phyloP scores from a whole-genome alignment of 345 rosid species.

The Citrus mangshanensis region DNA sequence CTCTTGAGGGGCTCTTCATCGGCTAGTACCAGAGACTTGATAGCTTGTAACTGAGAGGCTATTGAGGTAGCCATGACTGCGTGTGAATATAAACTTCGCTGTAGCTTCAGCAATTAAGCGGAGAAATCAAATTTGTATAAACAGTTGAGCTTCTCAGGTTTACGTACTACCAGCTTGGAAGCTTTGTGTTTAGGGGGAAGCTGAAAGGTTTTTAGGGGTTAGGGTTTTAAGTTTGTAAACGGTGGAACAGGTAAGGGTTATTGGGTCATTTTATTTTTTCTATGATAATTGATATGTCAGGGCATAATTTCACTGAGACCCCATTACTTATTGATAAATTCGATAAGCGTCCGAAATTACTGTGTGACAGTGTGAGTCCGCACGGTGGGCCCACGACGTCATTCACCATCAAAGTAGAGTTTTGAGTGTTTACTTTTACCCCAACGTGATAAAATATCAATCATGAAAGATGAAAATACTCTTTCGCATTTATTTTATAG shows the following conservation, averaged over 20 bases:
- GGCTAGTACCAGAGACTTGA: slow-evolving; percentile 46
- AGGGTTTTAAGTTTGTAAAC: background rate
- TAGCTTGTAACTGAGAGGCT: slow-evolving; percentile 62
- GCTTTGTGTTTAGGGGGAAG: background rate
- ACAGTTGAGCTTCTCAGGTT: background rate
- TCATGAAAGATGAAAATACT: no score
- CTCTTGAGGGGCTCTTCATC: slow-evolving; percentile 53
- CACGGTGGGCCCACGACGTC: no score
- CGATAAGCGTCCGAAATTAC: no score
- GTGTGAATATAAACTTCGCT: background rate
- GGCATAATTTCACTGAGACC: no score
- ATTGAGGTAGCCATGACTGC: slow-evolving; percentile 51
- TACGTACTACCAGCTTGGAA: no score
- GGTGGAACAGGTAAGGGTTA: background rate
- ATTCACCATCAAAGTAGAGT: no score
- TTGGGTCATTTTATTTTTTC: background rate
- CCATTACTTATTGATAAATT: no score
- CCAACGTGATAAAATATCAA: no score
- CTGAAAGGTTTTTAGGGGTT: background rate
- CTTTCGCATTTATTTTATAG: no score
- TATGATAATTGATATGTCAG: no score
- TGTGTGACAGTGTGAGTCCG: no score
- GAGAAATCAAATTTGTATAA: background rate
- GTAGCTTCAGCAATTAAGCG: background rate
- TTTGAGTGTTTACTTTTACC: no score